Evolutionary conservation across 768 basidiomycete species (phyloP).

Genomic region (Lentinus brumalis): DNA sequence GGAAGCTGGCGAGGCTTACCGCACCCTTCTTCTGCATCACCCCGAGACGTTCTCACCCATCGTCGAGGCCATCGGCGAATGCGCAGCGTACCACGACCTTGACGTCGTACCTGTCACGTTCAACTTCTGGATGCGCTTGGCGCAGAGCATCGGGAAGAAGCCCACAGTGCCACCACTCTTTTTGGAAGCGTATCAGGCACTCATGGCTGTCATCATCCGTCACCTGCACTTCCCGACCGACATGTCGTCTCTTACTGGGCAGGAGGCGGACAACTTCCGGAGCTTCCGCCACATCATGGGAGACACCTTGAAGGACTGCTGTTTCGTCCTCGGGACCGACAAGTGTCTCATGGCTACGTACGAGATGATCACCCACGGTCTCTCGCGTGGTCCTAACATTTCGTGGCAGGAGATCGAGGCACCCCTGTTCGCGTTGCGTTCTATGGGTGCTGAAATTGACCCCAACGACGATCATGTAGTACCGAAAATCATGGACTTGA

Average conservation of each 20-base stretch:
- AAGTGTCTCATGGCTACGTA: conserved; percentile 81
- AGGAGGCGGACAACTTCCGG: conserved; percentile 93
- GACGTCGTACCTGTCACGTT: conserved; percentile 98
- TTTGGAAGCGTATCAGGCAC: conserved; percentile 76
- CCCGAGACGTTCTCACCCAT: conserved; percentile 93
- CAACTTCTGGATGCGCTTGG: conserved; percentile 97
- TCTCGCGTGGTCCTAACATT: conserved; percentile 59
- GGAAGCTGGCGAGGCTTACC: conserved; percentile 98
- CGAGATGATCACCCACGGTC: conserved; percentile 74
- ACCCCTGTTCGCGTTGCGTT: conserved; percentile 94
- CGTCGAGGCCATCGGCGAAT: conserved; percentile 91
- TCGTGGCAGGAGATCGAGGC: conserved; percentile 99
- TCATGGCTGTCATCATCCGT: conserved; percentile 83
- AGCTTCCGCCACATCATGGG: conserved; percentile 98
- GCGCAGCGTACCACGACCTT: conserved; percentile 89
- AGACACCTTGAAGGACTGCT: conserved; percentile 98
- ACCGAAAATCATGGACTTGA: conserved; percentile 95
- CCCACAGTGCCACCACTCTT: conserved; percentile 74
- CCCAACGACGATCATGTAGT: conserved; percentile 78
- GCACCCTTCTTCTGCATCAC: conserved; percentile 83
- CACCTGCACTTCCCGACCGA: conserved; percentile 93
- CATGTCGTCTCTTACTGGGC: conserved; percentile 58
- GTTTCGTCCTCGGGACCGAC: conserved; percentile 87
- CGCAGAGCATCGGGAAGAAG: conserved; percentile 84
- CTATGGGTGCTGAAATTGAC: conserved; percentile 96